Conservation (phyloP, 345 rosid species). For the Rhodomyrtus tomentosa region DNA sequence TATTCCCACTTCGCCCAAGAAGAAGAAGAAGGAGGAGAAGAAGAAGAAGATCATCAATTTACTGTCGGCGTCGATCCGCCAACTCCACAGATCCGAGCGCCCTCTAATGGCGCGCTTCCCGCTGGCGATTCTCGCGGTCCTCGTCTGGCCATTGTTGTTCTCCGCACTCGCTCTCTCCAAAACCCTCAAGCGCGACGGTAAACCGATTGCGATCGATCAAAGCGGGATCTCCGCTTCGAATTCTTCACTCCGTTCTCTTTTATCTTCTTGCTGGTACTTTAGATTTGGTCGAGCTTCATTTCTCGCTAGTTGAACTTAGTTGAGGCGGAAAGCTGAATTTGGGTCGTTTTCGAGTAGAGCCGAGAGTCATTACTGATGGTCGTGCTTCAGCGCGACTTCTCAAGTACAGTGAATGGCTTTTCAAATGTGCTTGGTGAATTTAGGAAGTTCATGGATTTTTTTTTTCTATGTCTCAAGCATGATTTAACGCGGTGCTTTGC, state of each 20-base stretch:
- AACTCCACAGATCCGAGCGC: not conserved
- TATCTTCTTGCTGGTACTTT: not conserved
- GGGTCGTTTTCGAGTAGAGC: not conserved
- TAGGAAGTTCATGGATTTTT: not conserved
- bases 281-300: not conserved
- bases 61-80: not conserved
- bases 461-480: no score
- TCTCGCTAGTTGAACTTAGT: not conserved
- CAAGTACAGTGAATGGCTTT: not conserved
- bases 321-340: not conserved
- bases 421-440: not conserved
- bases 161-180: slow-evolving; percentile 22
- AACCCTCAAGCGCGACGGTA: slow-evolving; percentile 57
- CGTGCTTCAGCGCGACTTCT: not conserved
- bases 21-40: not conserved
- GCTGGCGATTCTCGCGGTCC: slow-evolving; percentile 9
- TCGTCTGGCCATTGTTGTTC: slow-evolving; percentile 12
- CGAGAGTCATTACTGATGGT: not conserved
- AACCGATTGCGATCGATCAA: not conserved
- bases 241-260: not conserved
- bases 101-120: slow-evolving; percentile 5
- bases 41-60: not conserved
- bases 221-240: not conserved
- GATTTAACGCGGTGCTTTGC: not conserved
- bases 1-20: not conserved